Conservation (phyloP, 257 asterid species). For the Misopates orontium region DNA sequence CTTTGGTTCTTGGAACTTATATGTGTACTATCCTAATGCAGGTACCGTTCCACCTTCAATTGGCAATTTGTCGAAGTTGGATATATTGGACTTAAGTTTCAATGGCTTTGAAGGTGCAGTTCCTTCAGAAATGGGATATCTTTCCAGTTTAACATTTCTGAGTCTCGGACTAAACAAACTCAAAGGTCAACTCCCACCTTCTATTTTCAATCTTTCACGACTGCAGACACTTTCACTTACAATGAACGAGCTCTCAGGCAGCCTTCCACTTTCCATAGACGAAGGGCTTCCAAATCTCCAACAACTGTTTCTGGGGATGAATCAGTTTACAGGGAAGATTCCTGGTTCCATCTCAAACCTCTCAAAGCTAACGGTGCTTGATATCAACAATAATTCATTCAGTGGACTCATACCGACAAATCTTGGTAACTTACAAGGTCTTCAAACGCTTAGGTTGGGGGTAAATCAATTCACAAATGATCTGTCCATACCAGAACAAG, state of each 20-base stretch:
- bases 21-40: too few relatives aligned
- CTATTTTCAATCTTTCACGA: conserved; percentile 30
- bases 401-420: conserved; percentile 28
- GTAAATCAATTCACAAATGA: conserved; percentile 13
- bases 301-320: background rate
- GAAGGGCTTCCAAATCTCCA: conserved; percentile 25
- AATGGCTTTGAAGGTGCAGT: conserved; percentile 22
- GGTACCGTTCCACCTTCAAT: conserved; percentile 28
- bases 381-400: conserved; percentile 7
- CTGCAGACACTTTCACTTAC: conserved; percentile 6
- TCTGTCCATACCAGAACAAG: conserved; percentile 10
- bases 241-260: conserved; percentile 7
- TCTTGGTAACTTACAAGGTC: conserved; percentile 23
- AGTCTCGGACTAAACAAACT: conserved; percentile 6
- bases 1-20: too few relatives aligned
- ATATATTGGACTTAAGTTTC: background rate
- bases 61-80: conserved; percentile 24
- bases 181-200: conserved; percentile 19
- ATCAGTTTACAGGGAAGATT: conserved; percentile 26
- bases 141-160: conserved; percentile 1
- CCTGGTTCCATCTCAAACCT: conserved; percentile 28
- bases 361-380: conserved; percentile 9
- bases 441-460: background rate
- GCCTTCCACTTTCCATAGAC: conserved; percentile 22
- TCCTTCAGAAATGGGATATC: conserved; percentile 24